Base-by-base conservation (phyloP, 768 basidiomycete genomes). In the Boletus edulis region DNA sequence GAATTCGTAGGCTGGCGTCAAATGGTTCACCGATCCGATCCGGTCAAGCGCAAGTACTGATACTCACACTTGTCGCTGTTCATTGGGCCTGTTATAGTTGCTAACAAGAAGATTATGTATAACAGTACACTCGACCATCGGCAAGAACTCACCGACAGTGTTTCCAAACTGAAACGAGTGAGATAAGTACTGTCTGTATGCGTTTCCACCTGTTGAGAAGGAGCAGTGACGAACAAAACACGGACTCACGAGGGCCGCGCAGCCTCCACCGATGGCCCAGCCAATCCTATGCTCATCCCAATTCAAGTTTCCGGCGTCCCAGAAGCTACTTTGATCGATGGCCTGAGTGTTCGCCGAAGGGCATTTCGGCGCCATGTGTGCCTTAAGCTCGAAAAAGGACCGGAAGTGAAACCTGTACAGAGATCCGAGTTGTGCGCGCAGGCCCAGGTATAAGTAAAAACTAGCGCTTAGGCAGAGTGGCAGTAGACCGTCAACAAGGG, bases 41-140 rank as follows among this genome's bases (percentile, higher is more conserved):
- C 18, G 12, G 46, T 45, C 39, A 15, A 3, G 18, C 29, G 3
- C 32, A 46, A 38, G 34, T 43, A 22, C 24, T 40, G 41, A 45
- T 3, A 72, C 80, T 62, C 64, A 89, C 91, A 92, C 82, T 72
- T 93, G 91, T 49, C 89, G 84, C 67, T 93, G 91, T 67, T 93
- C 84, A 39, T 72, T 69, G 8, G 76, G 87, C 45, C 84, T 85
- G 39, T 77, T 85, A 62, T 92, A 92, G 64, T 84, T 85, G 58
- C 89, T 91, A 62, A 37, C 59, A 37, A 50, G n/a, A 43, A 14
- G 0, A 17, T 39, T 5, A 18, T 29, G 15, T 12, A 18, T 12
- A 22, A 47, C 35, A 20, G 34, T 12, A 27, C 27, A 14, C 32
- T 42, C 15, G 45, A 46, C 4, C 43, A 35, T 43, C 24, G 57